These are phyloP conservation scores for Inonotus obliquus DNA, from an alignment of 1,284 basidiomycete species.

Conservation along the genomic window DNA sequence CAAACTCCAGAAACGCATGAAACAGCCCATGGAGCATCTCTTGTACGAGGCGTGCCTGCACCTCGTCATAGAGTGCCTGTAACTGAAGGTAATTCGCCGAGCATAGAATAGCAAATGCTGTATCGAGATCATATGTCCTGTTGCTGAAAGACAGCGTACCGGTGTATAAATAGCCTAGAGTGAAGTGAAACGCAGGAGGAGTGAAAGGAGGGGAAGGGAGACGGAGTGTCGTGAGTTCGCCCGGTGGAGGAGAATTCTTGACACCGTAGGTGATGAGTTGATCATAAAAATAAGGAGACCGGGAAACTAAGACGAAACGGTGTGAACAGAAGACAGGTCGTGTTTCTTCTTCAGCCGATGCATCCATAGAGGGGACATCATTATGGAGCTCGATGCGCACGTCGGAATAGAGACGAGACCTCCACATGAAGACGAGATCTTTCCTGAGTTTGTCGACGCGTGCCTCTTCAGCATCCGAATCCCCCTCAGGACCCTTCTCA, in stretches of 20 bases:
- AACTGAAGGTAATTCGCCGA: constrained; percentile 82
- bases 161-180: constrained; percentile 90
- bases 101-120: constrained; percentile 86
- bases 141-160: constrained; percentile 93
- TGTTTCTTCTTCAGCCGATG: constrained; percentile 48
- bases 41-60: constrained; percentile 76
- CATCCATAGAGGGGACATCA: constrained; percentile 44
- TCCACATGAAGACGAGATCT: constrained; percentile 95
- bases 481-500: constrained; percentile 57
- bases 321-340: constrained; percentile 88
- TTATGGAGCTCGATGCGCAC: constrained; percentile 75
- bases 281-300: constrained; percentile 83
- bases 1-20: constrained; percentile 74
- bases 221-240: constrained; percentile 54
- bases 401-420: constrained; percentile 88
- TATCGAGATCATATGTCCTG: constrained; percentile 87
- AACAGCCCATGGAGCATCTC: constrained; percentile 88
- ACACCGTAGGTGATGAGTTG: constrained; percentile 60
- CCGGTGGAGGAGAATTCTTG: constrained; percentile 29
- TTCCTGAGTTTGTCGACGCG: constrained; percentile 85
- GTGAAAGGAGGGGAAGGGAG: constrained; percentile 94
- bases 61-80: constrained; percentile 70
- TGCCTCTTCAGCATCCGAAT: constrained; percentile 57
- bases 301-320: constrained; percentile 86
- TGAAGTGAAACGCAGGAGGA: constrained; percentile 90